Percentiles rank a stretch among this genome's conserved stretches.
Evolutionary conservation across 202 grass and related monocot species (phyloP).

Genomic region (Hordeum pubiflorum): DNA sequence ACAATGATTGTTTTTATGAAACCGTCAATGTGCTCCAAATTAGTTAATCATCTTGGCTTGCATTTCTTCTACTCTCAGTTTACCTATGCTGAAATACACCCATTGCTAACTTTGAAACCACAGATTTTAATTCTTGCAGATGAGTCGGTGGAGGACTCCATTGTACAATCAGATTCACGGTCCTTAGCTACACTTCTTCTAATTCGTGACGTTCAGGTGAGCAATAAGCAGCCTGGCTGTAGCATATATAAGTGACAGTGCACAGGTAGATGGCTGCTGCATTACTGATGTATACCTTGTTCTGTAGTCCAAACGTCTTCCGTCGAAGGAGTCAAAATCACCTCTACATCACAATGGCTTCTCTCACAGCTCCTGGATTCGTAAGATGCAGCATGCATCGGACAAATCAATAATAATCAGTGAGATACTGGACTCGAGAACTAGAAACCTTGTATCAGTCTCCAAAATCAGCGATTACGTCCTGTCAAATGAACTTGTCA

Average conservation of each 20-base stretch:
- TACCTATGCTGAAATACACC: conserved; percentile 11
- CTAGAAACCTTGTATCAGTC: conserved; percentile 83
- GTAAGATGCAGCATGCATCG: conserved; percentile 90
- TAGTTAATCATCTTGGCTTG: not conserved
- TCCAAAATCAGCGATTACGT: conserved; percentile 97
- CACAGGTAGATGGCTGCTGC: not conserved
- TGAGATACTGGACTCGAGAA: conserved; percentile 90
- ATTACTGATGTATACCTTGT: conserved; percentile 15
- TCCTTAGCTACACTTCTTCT: conserved; percentile 89
- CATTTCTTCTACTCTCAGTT: not conserved
- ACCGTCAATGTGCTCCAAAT: not conserved
- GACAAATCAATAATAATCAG: conserved; percentile 98
- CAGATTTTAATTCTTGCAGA: conserved; percentile 99
- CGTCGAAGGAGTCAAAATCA: conserved; percentile 64
- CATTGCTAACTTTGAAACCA: conserved; percentile 54
- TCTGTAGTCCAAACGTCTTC: conserved; percentile 81
- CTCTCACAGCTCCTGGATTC: conserved; percentile 74
- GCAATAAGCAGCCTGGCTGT: not conserved
- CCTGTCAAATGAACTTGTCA: conserved; percentile 91
- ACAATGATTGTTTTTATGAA: conserved; percentile 5
- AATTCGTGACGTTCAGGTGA: conserved; percentile 92
- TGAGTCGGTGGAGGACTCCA: conserved; percentile 92
- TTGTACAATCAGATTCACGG: conserved; percentile 87
- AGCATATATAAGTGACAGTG: not conserved
- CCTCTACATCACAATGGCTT: conserved; percentile 47